Conservation (phyloP, 352 stramenopile genomes). For the Pythium volutum region DNA sequence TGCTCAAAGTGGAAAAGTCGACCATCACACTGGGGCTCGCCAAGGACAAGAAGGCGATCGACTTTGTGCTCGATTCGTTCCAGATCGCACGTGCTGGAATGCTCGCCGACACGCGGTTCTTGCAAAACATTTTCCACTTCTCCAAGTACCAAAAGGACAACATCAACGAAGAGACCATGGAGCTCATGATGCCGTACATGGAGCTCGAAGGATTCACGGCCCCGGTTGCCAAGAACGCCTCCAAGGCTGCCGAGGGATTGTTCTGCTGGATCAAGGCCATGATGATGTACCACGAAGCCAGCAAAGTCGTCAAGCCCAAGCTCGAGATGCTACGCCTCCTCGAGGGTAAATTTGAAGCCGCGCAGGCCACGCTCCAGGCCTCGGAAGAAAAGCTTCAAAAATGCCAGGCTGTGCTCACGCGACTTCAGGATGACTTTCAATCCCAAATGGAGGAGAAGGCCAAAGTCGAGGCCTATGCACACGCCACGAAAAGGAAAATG, state of each 20-base stretch:
- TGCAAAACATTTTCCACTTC: conserved; percentile 90
- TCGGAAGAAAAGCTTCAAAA: conserved; percentile 70
- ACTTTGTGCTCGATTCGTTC: conserved; percentile 87
- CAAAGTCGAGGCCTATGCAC: conserved; percentile 83
- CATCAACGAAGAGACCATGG: conserved; percentile 92
- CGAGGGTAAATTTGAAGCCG: conserved; percentile 84
- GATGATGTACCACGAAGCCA: conserved; percentile 90
- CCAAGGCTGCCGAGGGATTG: conserved; percentile 86
- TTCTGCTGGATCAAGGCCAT: conserved; percentile 91
- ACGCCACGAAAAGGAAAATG: conserved; percentile 86
- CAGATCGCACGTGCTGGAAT: conserved; percentile 81
- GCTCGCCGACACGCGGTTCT: conserved; percentile 86
- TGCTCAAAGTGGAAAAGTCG: conserved; percentile 67
- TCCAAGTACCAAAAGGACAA: conserved; percentile 89
- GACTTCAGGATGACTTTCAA: conserved; percentile 87
- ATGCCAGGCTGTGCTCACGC: conserved; percentile 59
- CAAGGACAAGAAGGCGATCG: conserved; percentile 86
- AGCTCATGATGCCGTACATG: conserved; percentile 91
- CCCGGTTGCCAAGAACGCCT: conserved; percentile 83
- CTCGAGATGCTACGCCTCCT: conserved; percentile 88
- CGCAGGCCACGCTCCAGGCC: conserved; percentile 64
- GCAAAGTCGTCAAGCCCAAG: conserved; percentile 93
- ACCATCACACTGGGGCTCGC: conserved; percentile 66
- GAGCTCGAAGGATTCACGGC: conserved; percentile 82
- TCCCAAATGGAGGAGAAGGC: conserved; percentile 86